Evolutionary conservation across 345 rosid species (phyloP).

Genomic region (Erodium maritimum): DNA sequence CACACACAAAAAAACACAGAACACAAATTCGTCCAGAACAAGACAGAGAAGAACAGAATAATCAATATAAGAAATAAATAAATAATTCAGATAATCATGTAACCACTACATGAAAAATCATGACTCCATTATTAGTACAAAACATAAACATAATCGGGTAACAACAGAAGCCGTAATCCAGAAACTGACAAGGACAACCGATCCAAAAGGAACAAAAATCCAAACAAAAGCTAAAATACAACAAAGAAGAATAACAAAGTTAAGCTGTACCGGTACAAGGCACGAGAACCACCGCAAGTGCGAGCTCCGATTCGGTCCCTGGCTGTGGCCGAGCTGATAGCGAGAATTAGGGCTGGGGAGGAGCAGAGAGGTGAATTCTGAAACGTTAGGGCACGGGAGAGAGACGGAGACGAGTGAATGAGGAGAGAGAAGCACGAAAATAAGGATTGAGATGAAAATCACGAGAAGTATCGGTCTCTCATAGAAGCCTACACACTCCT

Average conservation of each 20-base stretch:
- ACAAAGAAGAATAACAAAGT: not conserved
- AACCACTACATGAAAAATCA: not conserved
- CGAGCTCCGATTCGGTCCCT: not conserved
- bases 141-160: not conserved
- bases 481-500: not conserved
- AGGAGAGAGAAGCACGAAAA: constrained; percentile 18
- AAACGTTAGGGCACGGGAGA: constrained; percentile 24
- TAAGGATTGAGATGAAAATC: constrained; percentile 15
- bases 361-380: constrained; percentile 7
- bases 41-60: no score
- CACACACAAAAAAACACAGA: no score
- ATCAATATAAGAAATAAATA: no score
- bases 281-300: not conserved
- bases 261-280: not conserved
- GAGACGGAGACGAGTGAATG: constrained; percentile 18
- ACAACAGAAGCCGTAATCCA: not conserved
- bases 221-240: not conserved
- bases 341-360: constrained; percentile 7
- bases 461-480: constrained; percentile 18
- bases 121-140: no score
- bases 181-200: not conserved
- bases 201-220: not conserved
- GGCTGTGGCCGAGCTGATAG: not conserved
- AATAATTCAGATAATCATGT: no score
- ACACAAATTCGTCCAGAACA: no score